phyloP scores from a whole-genome alignment of 805 yeast genomes.

The Ogataea thermomethanolica region DNA sequence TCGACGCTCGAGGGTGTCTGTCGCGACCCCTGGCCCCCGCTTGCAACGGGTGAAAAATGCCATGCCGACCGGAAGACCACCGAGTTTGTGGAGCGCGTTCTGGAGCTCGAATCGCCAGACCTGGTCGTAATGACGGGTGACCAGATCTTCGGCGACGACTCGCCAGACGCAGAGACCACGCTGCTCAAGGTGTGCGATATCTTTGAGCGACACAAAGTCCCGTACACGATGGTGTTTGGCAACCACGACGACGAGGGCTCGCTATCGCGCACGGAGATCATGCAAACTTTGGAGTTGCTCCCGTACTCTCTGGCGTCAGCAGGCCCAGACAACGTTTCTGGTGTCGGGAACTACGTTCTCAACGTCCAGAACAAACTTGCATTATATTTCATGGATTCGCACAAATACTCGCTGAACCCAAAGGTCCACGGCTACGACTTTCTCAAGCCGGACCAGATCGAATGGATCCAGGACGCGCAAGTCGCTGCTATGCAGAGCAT shows the following conservation, averaged over 20 bases:
- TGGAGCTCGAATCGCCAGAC: slow-evolving; percentile 79
- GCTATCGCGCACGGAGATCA: slow-evolving; percentile 54
- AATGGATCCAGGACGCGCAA: slow-evolving; percentile 2
- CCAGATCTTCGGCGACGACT: slow-evolving; percentile 75
- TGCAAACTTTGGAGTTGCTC: slow-evolving; percentile 50
- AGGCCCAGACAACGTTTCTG: slow-evolving; percentile 69
- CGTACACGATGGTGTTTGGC: slow-evolving; percentile 84
- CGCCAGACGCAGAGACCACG: slow-evolving; percentile 81
- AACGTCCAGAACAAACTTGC: slow-evolving; percentile 53
- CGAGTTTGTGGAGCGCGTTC: slow-evolving; percentile 53
- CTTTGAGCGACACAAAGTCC: slow-evolving; percentile 61
- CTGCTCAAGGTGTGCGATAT: slow-evolving; percentile 74
- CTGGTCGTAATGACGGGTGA: slow-evolving; percentile 88
- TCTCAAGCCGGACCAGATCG: slow-evolving; percentile 43
- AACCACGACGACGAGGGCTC: slow-evolving; percentile 94
- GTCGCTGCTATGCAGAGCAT: slow-evolving; percentile 54
- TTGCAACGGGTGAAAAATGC: slow-evolving; percentile 45
- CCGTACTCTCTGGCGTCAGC: slow-evolving; percentile 64
- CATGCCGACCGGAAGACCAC: slow-evolving; percentile 75
- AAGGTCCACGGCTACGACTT: slow-evolving; percentile 82
- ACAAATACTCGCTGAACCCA: slow-evolving; percentile 66
- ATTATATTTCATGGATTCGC: slow-evolving; percentile 81
- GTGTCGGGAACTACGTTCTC: slow-evolving; percentile 77
- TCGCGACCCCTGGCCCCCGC: slow-evolving; percentile 60
- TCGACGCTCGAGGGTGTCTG: slow-evolving; percentile 83